Percentiles rank a stretch among this genome's conserved stretches.
These are phyloP conservation scores for Collariella sp. DNA, from an alignment of 495 filamentous ascomycete species.

Conservation along the genomic window DNA sequence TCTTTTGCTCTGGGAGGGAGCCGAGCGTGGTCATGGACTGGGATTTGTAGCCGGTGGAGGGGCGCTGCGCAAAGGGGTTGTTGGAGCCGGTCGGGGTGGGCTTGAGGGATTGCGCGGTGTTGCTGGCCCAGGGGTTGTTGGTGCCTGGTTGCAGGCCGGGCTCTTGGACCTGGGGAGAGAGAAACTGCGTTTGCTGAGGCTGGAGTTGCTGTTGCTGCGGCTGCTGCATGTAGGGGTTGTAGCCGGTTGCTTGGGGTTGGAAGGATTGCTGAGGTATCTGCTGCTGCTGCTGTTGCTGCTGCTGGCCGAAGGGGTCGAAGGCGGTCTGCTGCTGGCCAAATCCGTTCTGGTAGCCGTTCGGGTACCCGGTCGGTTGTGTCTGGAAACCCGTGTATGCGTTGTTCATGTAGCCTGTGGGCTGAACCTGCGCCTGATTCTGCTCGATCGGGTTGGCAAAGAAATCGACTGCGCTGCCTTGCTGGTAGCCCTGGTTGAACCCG, in stretches of 20 bases:
- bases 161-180: constrained; percentile 50
- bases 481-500: constrained; percentile 90
- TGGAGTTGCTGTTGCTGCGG: constrained; percentile 43
- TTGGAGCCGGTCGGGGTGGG: constrained; percentile 82
- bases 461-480: constrained; percentile 90
- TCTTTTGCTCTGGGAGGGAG: constrained; percentile 62
- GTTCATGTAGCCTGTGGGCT: constrained; percentile 77
- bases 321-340: constrained; percentile 30
- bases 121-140: constrained; percentile 74
- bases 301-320: constrained; percentile 43
- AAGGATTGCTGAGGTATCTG: constrained; percentile 45
- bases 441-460: constrained; percentile 92
- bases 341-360: constrained; percentile 46
- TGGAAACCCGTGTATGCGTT: constrained; percentile 60
- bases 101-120: constrained; percentile 40
- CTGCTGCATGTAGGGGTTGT: constrained; percentile 62
- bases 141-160: constrained; percentile 59
- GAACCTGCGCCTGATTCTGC: constrained; percentile 56
- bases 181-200: constrained; percentile 42
- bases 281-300: constrained; percentile 53
- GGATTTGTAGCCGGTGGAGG: constrained; percentile 34
- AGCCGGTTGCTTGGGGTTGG: constrained; percentile 67
- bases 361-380: constrained; percentile 54
- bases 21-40: constrained; percentile 56
- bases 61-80: constrained; percentile 74